Base-by-base conservation (phyloP, 768 basidiomycete species). In the Suillus cothurnatus region DNA sequence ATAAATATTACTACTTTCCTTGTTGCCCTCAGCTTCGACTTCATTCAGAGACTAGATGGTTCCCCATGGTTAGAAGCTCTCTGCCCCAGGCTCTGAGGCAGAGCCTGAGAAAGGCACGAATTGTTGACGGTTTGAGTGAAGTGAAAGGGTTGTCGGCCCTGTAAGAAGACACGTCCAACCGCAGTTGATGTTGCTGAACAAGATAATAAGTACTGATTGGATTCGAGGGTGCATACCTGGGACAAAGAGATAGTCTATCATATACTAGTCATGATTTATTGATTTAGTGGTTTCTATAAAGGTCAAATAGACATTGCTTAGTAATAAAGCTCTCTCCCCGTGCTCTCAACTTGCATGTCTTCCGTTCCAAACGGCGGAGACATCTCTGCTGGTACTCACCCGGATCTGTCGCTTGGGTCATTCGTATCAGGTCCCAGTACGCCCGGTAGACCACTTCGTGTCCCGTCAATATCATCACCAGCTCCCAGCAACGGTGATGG, bases 351-450 rank as follows among this genome's bases (percentile, higher is more conserved):
- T 21, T 34, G 53, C 31, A 55, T 55, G 53, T 55, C 53, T 38
- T 38, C 38, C 36, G 57, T 39, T 28, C 36, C 26, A 39, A 39
- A 58, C 23, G 38, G 57, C 19, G 57, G 38, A 58, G 57, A 58
- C 36, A 58, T 38, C 17, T 85, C 85, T 1, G 70, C 72, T 21
- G 78, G 79, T 53, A 84, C 79, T 2, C 78, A 85, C 45, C 85
- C 84, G n/a, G 89, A 89, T 69, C 75, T 90, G 39, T 88, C 88
- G 9, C 78, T 90, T 1, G 85, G 84, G 34, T 87, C 88, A 11
- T 74, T 88, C 17, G 77, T 76, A 32, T 85, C 85, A 9, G 82
- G 79, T 9, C 81, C 87, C 68, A 85, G 85, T 1, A 86, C 85
- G 1, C 86, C 86, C 28, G 82, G 79, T 1, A 72, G 82, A 67